Evolutionary conservation across 2,329 filamentous ascomycete genomes (phyloP).

Genomic region (Fusarium dlaminii): DNA sequence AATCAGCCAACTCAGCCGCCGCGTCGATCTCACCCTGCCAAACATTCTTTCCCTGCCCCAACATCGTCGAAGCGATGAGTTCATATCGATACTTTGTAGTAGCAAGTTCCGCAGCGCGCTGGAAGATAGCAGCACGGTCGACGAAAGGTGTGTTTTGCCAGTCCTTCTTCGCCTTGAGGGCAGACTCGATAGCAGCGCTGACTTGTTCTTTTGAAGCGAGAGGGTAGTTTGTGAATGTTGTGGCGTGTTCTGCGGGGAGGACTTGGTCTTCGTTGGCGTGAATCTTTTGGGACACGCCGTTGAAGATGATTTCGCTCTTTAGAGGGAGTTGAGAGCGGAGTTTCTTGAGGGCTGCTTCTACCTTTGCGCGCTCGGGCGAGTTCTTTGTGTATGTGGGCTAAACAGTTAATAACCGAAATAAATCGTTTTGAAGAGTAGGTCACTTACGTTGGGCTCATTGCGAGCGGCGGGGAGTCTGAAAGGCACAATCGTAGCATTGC

Average conservation of each 20-base stretch:
- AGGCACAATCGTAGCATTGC: slow-evolving; percentile 40
- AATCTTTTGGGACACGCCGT: slow-evolving; percentile 42
- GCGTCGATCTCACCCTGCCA: slow-evolving; percentile 99
- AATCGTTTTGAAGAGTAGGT: rapidly evolving
- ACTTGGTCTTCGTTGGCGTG: slow-evolving; percentile 43
- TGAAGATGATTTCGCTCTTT: slow-evolving; percentile 46
- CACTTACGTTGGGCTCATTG: slow-evolving; percentile 47
- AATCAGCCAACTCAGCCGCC: slow-evolving; percentile 90
- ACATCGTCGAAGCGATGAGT: slow-evolving; percentile 93
- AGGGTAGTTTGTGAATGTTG: slow-evolving; percentile 49
- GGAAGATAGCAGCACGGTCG: slow-evolving; percentile 90
- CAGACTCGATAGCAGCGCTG: slow-evolving; percentile 76
- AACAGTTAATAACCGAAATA: background rate
- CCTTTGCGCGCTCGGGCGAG: slow-evolving; percentile 44
- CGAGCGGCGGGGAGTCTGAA: slow-evolving; percentile 46
- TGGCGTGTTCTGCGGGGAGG: slow-evolving; percentile 48
- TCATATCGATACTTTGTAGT: slow-evolving; percentile 94
- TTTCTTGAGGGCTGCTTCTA: slow-evolving; percentile 44
- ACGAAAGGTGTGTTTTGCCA: slow-evolving; percentile 91
- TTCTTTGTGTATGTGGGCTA: slow-evolving; percentile 45
- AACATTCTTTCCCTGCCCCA: slow-evolving; percentile 96
- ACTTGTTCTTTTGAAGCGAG: slow-evolving; percentile 48
- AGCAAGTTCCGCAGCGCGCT: slow-evolving; percentile 93
- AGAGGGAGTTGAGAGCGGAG: slow-evolving; percentile 46
- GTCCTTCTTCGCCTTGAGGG: slow-evolving; percentile 79